phyloP scores from a whole-genome alignment of 2,329 filamentous ascomycete genomes.

The Drechslerella dactyloides region DNA sequence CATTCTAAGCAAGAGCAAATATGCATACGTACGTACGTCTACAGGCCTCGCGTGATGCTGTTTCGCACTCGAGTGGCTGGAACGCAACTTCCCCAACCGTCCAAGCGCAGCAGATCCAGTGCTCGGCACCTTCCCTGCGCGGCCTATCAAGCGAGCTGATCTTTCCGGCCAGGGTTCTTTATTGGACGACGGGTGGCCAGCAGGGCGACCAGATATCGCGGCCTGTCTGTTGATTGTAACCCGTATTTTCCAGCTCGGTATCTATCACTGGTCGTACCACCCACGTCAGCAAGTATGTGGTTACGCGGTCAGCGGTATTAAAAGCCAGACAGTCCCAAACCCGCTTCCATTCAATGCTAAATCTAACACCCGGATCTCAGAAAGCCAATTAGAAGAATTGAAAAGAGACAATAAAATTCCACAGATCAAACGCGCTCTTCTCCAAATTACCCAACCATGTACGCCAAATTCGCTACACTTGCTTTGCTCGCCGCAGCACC shows the following conservation, averaged over 20 bases:
- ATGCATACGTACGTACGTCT: not conserved
- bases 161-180: not conserved
- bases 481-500: slow-evolving; percentile 11
- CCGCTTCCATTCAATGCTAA: too few relatives aligned
- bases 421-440: not conserved
- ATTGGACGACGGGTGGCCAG: slow-evolving; percentile 9
- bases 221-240: not conserved
- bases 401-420: too few relatives aligned
- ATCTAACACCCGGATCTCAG: too few relatives aligned
- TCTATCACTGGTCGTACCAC: not conserved
- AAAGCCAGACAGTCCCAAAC: too few relatives aligned
- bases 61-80: not conserved
- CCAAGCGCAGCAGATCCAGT: slow-evolving; percentile 32
- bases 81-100: slow-evolving; percentile 48
- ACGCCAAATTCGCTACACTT: slow-evolving; percentile 13
- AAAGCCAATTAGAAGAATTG: too few relatives aligned
- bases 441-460: slow-evolving; percentile 5
- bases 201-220: not conserved
- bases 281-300: too few relatives aligned
- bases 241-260: not conserved
- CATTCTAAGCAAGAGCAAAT: not conserved
- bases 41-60: not conserved
- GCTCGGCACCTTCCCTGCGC: slow-evolving; percentile 32
- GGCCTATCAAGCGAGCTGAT: slow-evolving; percentile 33
- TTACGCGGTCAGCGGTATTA: too few relatives aligned